Evolutionary conservation across 2,329 filamentous ascomycete species (phyloP).

Genomic region (Chrysoporthe deuterocubensis): DNA sequence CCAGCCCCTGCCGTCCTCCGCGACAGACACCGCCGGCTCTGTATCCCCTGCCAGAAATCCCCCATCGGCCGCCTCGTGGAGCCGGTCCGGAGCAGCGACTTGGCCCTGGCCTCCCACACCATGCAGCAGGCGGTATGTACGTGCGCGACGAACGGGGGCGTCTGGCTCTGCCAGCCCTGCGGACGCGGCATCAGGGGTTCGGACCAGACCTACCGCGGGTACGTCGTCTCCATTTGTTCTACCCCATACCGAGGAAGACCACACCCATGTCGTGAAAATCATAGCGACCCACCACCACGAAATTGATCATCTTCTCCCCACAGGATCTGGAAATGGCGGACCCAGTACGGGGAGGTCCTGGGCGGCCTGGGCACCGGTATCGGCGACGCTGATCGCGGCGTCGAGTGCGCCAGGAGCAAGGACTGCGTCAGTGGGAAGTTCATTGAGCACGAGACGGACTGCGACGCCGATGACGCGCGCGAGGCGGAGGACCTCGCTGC

Average conservation of each 20-base stretch:
- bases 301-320: slow-evolving; percentile 2
- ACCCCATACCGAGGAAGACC: neutral
- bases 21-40: slow-evolving; percentile 80
- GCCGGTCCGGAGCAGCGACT: slow-evolving; percentile 47
- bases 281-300: slow-evolving; percentile 9
- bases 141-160: slow-evolving; percentile 54
- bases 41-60: slow-evolving; percentile 72
- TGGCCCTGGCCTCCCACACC: slow-evolving; percentile 55
- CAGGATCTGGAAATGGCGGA: slow-evolving; percentile 88
- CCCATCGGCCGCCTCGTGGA: slow-evolving; percentile 64
- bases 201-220: slow-evolving; percentile 64
- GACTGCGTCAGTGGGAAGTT: slow-evolving; percentile 76
- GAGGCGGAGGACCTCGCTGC: slow-evolving; percentile 42
- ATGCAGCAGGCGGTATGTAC: slow-evolving; percentile 61
- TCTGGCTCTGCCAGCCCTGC: slow-evolving; percentile 88
- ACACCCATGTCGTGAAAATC: neutral
- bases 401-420: slow-evolving; percentile 82
- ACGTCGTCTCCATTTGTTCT: slow-evolving; percentile 23
- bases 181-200: slow-evolving; percentile 69
- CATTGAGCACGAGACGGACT: slow-evolving; percentile 83
- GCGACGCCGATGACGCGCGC: slow-evolving; percentile 75
- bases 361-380: slow-evolving; percentile 84
- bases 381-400: slow-evolving; percentile 84
- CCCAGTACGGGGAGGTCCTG: slow-evolving; percentile 79
- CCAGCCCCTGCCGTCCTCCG: slow-evolving; percentile 70